These are phyloP conservation scores for Quercus aquifolioides DNA, from an alignment of 306 rosid genomes.

Conservation along the genomic window DNA sequence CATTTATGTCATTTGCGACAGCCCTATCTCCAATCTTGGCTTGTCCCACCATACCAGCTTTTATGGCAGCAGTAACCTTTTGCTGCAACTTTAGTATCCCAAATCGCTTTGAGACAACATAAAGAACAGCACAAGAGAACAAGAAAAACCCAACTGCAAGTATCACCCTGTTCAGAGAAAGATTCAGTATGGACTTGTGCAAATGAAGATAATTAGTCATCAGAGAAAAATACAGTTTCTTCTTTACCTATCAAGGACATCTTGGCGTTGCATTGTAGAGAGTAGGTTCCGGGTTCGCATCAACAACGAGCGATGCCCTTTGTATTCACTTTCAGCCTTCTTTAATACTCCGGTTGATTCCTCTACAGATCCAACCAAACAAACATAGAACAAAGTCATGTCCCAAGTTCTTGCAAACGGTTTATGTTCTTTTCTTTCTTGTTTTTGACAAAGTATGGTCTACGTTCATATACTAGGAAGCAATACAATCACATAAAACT, in stretches of 20 bases:
- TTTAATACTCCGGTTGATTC: constrained; percentile 79
- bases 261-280: constrained; percentile 94
- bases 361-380: constrained; percentile 45
- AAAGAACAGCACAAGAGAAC: constrained; percentile 75
- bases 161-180: constrained; percentile 57
- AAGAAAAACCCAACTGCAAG: constrained; percentile 63
- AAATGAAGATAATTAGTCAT: background rate
- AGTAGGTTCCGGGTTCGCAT: constrained; percentile 78
- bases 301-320: constrained; percentile 82
- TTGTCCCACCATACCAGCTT: constrained; percentile 66
- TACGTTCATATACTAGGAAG: background rate
- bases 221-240: background rate
- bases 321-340: constrained; percentile 89
- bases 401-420: background rate
- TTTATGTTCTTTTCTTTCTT: background rate
- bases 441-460: background rate
- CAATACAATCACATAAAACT: background rate
- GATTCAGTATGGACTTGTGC: constrained; percentile 11
- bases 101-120: constrained; percentile 82
- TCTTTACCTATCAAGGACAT: constrained; percentile 74
- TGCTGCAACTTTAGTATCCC: constrained; percentile 62
- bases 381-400: background rate
- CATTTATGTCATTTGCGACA: constrained; percentile 45
- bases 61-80: constrained; percentile 72
- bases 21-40: constrained; percentile 46